Percentiles rank a stretch among this genome's conserved stretches.
phyloP scores from a whole-genome alignment of 1,284 basidiomycete genomes.

The Boletus coffeatus region DNA sequence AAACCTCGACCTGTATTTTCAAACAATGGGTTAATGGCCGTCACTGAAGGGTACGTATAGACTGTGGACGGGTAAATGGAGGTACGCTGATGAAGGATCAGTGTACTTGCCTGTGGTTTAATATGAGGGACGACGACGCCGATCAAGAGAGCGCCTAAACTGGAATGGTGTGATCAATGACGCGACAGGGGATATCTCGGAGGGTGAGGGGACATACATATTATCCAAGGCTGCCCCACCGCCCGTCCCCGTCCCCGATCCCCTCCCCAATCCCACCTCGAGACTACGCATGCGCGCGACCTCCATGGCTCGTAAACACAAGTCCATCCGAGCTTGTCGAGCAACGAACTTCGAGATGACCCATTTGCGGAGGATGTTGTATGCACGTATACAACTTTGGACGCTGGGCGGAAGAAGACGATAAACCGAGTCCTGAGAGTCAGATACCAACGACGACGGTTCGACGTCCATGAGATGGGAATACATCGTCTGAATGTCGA shows the following conservation, averaged over 20 bases:
- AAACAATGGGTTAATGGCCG: slow-evolving; percentile 2
- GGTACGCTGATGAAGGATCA: background rate
- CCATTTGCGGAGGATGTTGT: slow-evolving; percentile 72
- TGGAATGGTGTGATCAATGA: slow-evolving; percentile 16
- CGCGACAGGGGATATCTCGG: background rate
- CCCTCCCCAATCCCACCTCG: slow-evolving; percentile 27
- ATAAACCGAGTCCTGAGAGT: slow-evolving; percentile 63
- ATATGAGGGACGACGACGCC: slow-evolving; percentile 37
- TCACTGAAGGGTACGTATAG: slow-evolving; percentile 39
- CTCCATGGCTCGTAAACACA: slow-evolving; percentile 64
- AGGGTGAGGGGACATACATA: too few species aligned
- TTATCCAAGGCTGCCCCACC: slow-evolving; percentile 10
- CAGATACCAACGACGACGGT: slow-evolving; percentile 63
- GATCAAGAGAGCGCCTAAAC: slow-evolving; percentile 49
- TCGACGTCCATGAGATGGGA: slow-evolving; percentile 64
- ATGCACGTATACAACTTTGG: slow-evolving; percentile 68
- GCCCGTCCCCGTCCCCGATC: slow-evolving; percentile 5
- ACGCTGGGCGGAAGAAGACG: slow-evolving; percentile 67
- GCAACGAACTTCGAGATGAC: slow-evolving; percentile 59
- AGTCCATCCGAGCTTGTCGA: slow-evolving; percentile 68
- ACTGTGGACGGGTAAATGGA: slow-evolving; percentile 30
- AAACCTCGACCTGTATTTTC: slow-evolving; percentile 24
- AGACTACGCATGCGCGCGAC: slow-evolving; percentile 57
- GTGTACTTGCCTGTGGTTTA: slow-evolving; percentile 34
- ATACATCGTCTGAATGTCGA: slow-evolving; percentile 73